Evolutionary conservation across 768 basidiomycete genomes (phyloP), one percentile per base, ranked within the genome.

Genomic region (Phaffia tasmanica): DNA sequence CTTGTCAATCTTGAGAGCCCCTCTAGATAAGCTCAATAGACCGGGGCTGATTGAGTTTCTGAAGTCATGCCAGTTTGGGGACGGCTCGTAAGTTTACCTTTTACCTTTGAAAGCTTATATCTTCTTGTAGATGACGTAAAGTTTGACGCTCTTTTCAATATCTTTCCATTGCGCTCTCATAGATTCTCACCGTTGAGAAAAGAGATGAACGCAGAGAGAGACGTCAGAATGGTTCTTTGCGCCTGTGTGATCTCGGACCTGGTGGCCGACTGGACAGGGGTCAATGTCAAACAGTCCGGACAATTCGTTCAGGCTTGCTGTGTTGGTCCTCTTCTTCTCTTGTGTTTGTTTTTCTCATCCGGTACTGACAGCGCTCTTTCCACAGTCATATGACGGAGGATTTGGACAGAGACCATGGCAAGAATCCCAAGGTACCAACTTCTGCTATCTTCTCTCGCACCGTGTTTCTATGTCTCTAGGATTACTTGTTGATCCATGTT

Each of bases 381-480:
- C 59, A 19, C 70, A 97, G 93, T 85, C 85, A 2, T 89, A 91
- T 72, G 92, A 95, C 80, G 92, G 92, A 18, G 93, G 89, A 0
- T 99, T 88, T 71, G 90, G 89, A 0, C 88, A 92, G 73, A 79
- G 82, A 1, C 86, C 90, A 0, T 82, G 80, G 54, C 82, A 85
- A 53, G 94, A 99, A 77, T 86, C 92, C 3, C 85, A 91, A 75
- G 92, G 90, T 88, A 64, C 23, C n/a, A 29, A 35, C 25, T 53
- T n/a, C 16, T 51, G 27, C 23, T 19, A 11, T 23, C 15, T 25
- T 15, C 16, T 48, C n/a, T 29, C 42, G 16, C 64, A 47, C 2
- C 49, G 18, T 25, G 25, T 29, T 49, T 3, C 27, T 42, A 19
- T 11, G 6, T 7, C 27, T 29, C 25, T 57, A 23, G 6, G n/a